These are phyloP conservation scores for Asclepias syriaca DNA, from an alignment of 257 asterid genomes.

Conservation along the genomic window DNA sequence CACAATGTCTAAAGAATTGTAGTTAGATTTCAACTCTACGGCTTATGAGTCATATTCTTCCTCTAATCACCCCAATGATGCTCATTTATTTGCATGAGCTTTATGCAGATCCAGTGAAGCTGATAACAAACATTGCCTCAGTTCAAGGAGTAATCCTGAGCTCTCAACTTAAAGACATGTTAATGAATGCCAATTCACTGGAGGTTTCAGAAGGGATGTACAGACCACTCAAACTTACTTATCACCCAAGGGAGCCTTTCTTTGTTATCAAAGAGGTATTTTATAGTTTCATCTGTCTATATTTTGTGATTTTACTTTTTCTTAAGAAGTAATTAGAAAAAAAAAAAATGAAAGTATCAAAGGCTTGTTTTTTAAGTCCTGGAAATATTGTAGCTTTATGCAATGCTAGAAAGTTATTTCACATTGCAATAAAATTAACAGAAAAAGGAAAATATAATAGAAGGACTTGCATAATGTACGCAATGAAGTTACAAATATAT, in stretches of 20 bases:
- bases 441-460: background rate
- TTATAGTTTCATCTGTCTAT: background rate
- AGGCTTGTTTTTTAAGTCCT: background rate
- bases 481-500: background rate
- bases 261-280: slow-evolving; percentile 67
- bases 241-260: slow-evolving; percentile 78
- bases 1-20: background rate
- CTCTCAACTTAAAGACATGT: slow-evolving; percentile 74
- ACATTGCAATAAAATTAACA: background rate
- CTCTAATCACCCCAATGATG: background rate
- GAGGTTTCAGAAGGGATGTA: slow-evolving; percentile 41
- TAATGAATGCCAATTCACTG: slow-evolving; percentile 47
- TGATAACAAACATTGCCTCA: slow-evolving; percentile 60
- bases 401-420: background rate
- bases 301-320: background rate
- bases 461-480: background rate
- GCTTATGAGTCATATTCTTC: background rate
- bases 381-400: background rate
- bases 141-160: slow-evolving; percentile 73
- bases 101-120: slow-evolving; percentile 48
- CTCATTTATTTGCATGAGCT: slow-evolving; percentile 5
- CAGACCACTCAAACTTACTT: slow-evolving; percentile 62
- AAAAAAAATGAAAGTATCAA: background rate
- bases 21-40: background rate
- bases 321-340: too few species aligned